A percentile compares a stretch with the other conserved stretches of the same genome.
phyloP scores from a whole-genome alignment of 768 basidiomycete genomes.

The Xerocomellus chrysenteron region DNA sequence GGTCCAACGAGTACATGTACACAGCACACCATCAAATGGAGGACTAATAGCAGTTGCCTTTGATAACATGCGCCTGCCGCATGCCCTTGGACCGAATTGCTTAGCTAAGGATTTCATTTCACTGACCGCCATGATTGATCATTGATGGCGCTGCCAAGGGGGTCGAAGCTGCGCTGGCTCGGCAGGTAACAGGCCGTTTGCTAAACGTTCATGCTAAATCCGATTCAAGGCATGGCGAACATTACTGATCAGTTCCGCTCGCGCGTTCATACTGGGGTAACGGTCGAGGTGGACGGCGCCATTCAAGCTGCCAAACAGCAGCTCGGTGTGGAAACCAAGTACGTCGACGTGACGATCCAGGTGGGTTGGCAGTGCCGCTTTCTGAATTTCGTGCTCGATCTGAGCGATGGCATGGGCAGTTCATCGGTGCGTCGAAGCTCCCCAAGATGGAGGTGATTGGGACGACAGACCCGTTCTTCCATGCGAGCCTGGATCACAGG shows the following conservation, averaged over 20 bases:
- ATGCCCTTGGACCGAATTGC: background rate
- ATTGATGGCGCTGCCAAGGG: background rate
- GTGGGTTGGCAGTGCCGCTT: constrained; percentile 29
- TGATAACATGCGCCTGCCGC: background rate
- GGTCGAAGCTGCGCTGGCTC: background rate
- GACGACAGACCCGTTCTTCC: constrained; percentile 68
- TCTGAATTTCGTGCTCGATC: background rate
- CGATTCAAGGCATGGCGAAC: constrained; percentile 12
- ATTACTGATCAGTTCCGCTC: constrained; percentile 12
- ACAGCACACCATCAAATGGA: too few relatives aligned
- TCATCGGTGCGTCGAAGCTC: constrained; percentile 67
- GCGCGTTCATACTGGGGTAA: background rate
- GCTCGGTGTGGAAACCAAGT: constrained; percentile 40
- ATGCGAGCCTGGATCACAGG: constrained; percentile 61
- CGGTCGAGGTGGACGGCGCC: constrained; percentile 26
- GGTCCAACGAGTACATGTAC: too few relatives aligned
- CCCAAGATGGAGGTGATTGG: constrained; percentile 70
- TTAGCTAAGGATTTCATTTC: background rate
- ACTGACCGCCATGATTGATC: background rate
- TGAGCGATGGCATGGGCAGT: constrained; percentile 37
- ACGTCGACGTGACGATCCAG: constrained; percentile 58
- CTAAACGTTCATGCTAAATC: constrained; percentile 9
- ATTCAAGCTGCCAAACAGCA: constrained; percentile 33
- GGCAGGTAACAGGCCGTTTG: background rate
- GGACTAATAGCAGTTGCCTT: too few relatives aligned